Percentiles rank a stretch among this genome's conserved stretches.
phyloP scores from a whole-genome alignment of 2,329 filamentous ascomycete species.

The Huntiella omanensis region DNA sequence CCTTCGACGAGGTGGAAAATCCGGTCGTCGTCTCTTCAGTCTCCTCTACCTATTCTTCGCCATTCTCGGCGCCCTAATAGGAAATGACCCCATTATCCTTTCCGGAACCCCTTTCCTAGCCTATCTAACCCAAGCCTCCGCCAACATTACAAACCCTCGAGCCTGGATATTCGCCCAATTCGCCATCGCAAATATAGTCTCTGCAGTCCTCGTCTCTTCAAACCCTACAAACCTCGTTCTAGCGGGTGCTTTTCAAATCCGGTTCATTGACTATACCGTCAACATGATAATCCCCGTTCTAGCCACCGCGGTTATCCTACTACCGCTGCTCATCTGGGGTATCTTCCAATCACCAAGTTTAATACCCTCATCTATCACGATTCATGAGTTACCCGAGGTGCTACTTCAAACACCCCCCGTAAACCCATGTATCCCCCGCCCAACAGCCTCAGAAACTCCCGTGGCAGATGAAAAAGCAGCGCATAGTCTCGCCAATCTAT shows the following conservation, averaged over 20 bases:
- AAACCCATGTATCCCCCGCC: slow-evolving; percentile 49
- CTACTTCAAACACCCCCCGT: slow-evolving; percentile 36
- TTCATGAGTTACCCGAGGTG: slow-evolving; percentile 46
- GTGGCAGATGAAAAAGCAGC: slow-evolving; percentile 26
- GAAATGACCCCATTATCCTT: slow-evolving; percentile 58
- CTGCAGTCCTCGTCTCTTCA: slow-evolving; percentile 57
- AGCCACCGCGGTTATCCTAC: slow-evolving; percentile 46
- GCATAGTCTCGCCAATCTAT: slow-evolving; percentile 38
- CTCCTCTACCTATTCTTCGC: slow-evolving; percentile 61
- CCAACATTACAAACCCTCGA: slow-evolving; percentile 50
- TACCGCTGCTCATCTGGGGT: slow-evolving; percentile 51
- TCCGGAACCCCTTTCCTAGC: slow-evolving; percentile 57
- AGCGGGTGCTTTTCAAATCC: slow-evolving; percentile 52
- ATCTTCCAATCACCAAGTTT: slow-evolving; percentile 45
- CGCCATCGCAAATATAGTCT: slow-evolving; percentile 52
- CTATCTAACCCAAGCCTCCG: slow-evolving; percentile 59
- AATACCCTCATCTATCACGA: slow-evolving; percentile 46
- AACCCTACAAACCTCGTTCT: slow-evolving; percentile 62
- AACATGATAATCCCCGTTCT: slow-evolving; percentile 59
- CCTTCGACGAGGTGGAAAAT: slow-evolving; percentile 44
- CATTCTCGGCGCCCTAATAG: slow-evolving; percentile 44
- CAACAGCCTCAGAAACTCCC: slow-evolving; percentile 29
- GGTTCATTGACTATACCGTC: slow-evolving; percentile 55
- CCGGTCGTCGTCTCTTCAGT: slow-evolving; percentile 51
- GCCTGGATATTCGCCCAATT: slow-evolving; percentile 62